A percentile compares a stretch with the other conserved stretches of the same genome.
Evolutionary conservation across 108 stramenopile genomes (phyloP).

Genomic region (Cyclotella cryptica): DNA sequence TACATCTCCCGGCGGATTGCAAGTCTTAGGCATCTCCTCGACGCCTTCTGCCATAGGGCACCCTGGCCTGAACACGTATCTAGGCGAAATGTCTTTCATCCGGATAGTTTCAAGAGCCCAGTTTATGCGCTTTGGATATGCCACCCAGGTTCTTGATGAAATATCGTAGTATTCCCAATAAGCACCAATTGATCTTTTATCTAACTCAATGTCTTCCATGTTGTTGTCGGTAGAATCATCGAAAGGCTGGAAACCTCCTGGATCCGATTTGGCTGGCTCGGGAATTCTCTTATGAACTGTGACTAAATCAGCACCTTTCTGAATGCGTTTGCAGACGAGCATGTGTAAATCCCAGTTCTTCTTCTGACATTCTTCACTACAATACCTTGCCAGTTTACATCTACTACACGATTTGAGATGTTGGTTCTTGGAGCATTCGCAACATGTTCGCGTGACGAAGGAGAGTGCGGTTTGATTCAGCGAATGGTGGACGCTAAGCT

Average conservation of each 20-base stretch:
- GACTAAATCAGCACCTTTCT: neutral
- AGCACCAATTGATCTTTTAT: neutral
- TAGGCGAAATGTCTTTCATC: neutral
- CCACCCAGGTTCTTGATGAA: neutral
- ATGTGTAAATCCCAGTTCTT: neutral
- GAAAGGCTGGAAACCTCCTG: conserved; percentile 1
- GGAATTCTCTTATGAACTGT: conserved; percentile 9
- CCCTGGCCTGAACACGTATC: conserved; percentile 5
- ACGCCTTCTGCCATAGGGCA: neutral
- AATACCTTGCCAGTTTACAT: conserved; percentile 5
- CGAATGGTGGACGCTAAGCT: neutral
- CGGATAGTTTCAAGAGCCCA: neutral
- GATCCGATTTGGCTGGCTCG: neutral
- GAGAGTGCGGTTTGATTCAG: conserved; percentile 3
- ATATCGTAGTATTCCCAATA: conserved; percentile 17
- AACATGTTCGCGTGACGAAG: conserved; percentile 5
- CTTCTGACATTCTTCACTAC: conserved; percentile 1
- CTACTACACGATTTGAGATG: conserved; percentile 1
- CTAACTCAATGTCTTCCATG: neutral
- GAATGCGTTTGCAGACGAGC: conserved; percentile 4
- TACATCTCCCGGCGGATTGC: conserved; percentile 2
- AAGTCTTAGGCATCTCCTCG: neutral
- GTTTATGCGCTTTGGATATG: neutral
- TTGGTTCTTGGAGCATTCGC: neutral
- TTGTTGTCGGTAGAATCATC: neutral